phyloP scores from a whole-genome alignment of 2,329 filamentous ascomycete species.

The Trichoderma polysporum region DNA sequence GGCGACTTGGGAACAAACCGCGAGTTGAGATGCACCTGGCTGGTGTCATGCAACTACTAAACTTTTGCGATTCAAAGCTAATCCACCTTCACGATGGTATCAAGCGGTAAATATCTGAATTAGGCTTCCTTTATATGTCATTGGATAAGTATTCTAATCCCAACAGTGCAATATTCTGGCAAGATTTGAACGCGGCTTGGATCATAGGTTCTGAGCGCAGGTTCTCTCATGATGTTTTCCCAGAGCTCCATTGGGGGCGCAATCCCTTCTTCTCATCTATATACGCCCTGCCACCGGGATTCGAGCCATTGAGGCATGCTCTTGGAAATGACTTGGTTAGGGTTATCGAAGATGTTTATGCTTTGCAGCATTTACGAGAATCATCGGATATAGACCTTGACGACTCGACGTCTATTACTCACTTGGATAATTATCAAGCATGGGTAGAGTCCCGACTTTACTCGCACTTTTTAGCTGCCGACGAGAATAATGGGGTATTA shows the following conservation, averaged over 20 bases:
- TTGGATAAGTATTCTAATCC: not conserved
- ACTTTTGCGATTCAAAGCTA: not conserved
- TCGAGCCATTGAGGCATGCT: not conserved
- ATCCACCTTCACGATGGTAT: conserved; percentile 5
- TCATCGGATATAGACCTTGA: not conserved
- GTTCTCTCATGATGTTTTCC: not conserved
- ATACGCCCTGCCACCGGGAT: not conserved
- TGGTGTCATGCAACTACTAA: not conserved
- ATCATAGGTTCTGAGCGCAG: conserved; percentile 7
- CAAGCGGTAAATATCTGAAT: not conserved
- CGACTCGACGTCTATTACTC: not conserved
- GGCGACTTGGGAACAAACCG: conserved; percentile 5
- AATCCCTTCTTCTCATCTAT: not conserved
- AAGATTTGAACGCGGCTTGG: conserved; percentile 3
- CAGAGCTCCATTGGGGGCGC: conserved; percentile 1
- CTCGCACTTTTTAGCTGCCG: not conserved
- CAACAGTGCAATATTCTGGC: conserved; percentile 8
- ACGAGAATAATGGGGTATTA: not conserved
- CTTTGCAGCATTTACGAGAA: not conserved
- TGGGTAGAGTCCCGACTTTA: conserved; percentile 1
- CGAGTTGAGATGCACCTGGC: conserved; percentile 9
- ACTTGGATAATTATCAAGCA: not conserved
- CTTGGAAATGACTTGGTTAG: not conserved
- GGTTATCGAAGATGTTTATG: not conserved
- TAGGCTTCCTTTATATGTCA: not conserved